Base-by-base conservation (phyloP, 805 yeast genomes). In the Saccharomyces eubayanus region DNA sequence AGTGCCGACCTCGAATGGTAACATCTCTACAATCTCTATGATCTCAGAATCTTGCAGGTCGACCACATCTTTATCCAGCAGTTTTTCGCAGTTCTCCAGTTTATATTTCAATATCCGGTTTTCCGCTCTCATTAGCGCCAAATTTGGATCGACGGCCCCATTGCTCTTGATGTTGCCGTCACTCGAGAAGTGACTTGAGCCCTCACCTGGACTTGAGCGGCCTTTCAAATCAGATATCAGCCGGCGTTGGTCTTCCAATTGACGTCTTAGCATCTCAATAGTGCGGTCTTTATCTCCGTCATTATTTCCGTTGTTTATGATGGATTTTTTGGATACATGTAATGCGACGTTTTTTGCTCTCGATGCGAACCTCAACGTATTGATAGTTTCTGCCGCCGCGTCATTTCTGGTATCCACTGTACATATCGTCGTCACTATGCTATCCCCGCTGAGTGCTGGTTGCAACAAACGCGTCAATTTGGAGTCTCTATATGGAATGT, bases 401-500 rank as follows among this genome's bases (percentile, higher is more conserved):
- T 76, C 76, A 21, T 71, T 69, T 2, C 86, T 82, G 47, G 87
- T 71, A 62, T 88, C 91, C 16, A 92, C 83, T 0, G 98, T 92
- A 68, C 98, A 94, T 28, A 92, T 76, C 5, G 94, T 85, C 51
- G 89, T 82, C 14, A 92, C 90, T 36, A 90, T 76, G 1, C 96
- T 84, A 31, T 84, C 80, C 0, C 98, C 98, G 30, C 94, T 85
- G 40, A 92, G 74, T 0, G 97, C 94, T 1, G 97, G 97, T 69
- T 94, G 98, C 53, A 92, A 72, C 31, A 92, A 72, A 55, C 99
- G 75, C 0, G 99, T 92, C 54, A 92, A 78, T 65, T 92, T 92
- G 3, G 96, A 89, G 67, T 92, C 98, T 66, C 99, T 76, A 71
- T 89, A 92, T 0, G 97, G 97, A 36, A 94, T 80, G 66, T 94